phyloP scores from a whole-genome alignment of 352 stramenopile genomes.

The Pythium chondricola region DNA sequence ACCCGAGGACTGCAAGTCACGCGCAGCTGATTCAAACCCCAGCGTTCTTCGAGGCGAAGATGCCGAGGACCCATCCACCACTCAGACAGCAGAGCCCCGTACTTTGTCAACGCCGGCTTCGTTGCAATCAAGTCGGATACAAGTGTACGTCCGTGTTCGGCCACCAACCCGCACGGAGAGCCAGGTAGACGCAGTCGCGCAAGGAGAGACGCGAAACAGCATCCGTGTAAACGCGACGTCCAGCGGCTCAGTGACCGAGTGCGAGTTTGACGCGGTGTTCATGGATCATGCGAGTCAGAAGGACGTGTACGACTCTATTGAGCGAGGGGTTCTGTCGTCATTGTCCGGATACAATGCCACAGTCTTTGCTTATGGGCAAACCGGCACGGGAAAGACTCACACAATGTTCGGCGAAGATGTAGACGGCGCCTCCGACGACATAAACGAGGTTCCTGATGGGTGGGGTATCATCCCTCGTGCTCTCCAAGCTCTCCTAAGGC shows the following conservation, averaged over 20 bases:
- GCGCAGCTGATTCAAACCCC: no score
- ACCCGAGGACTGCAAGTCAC: no score
- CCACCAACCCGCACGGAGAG: conserved; percentile 20
- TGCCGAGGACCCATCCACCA: no score
- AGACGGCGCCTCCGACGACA: not conserved
- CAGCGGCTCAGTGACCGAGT: conserved; percentile 38
- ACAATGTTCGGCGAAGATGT: conserved; percentile 82
- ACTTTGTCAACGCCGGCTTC: no score
- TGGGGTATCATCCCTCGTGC: conserved; percentile 83
- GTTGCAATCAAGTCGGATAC: no score
- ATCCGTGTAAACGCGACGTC: conserved; percentile 17
- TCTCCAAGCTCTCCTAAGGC: conserved; percentile 56
- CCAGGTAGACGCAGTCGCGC: conserved; percentile 26
- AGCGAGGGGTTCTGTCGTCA: conserved; percentile 52
- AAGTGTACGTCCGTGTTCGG: conserved; percentile 73
- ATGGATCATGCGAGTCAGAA: conserved; percentile 48
- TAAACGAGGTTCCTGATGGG: not conserved
- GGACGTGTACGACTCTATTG: conserved; percentile 70
- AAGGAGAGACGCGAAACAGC: conserved; percentile 19
- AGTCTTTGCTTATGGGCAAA: conserved; percentile 91
- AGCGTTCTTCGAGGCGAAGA: no score
- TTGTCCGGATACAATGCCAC: conserved; percentile 87
- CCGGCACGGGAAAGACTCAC: conserved; percentile 89
- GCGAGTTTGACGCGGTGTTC: conserved; percentile 75
- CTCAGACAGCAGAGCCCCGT: no score